Percentiles rank a stretch among this genome's conserved stretches.
phyloP scores from a whole-genome alignment of 2,329 filamentous ascomycete species.

The Pseudopyricularia javanii region DNA sequence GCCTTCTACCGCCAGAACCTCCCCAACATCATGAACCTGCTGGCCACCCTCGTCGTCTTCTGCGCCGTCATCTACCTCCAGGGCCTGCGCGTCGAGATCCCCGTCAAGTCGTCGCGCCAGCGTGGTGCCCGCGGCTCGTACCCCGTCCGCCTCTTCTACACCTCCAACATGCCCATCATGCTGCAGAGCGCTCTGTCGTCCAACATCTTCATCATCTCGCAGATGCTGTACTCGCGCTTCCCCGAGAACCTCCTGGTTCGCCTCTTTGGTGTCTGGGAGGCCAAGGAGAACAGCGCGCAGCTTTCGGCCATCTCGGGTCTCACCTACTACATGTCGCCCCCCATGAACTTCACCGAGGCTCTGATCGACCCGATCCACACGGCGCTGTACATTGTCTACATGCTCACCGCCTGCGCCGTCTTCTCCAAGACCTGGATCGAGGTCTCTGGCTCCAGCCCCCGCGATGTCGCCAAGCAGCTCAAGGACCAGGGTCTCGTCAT shows the following conservation, averaged over 20 bases:
- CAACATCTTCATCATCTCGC: constrained; percentile 97
- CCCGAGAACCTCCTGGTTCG: constrained; percentile 97
- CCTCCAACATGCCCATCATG: constrained; percentile 99
- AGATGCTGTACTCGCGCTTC: constrained; percentile 99
- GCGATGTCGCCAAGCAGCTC: constrained; percentile 97
- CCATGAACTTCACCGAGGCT: constrained; percentile 93
- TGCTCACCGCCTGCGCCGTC: constrained; percentile 84
- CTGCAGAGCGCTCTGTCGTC: constrained; percentile 95
- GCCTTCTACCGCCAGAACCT: constrained; percentile 99
- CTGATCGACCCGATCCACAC: constrained; percentile 96
- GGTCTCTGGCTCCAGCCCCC: constrained; percentile 92
- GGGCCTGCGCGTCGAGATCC: constrained; percentile 99
- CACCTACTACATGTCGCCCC: constrained; percentile 99
- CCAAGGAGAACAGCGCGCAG: constrained; percentile 89
- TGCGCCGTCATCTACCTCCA: constrained; percentile 97
- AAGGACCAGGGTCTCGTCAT: constrained; percentile 99
- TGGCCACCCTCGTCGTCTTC: constrained; percentile 88
- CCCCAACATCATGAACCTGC: constrained; percentile 97
- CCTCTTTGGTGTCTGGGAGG: constrained; percentile 97
- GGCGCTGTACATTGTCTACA: constrained; percentile 88
- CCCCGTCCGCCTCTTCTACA: constrained; percentile 98
- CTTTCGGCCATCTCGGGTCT: constrained; percentile 87
- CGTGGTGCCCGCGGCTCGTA: constrained; percentile 97
- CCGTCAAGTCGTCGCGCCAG: constrained; percentile 98
- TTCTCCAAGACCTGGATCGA: constrained; percentile 99